Conservation (phyloP, 2,329 filamentous ascomycete species). For the Aspergillus clavatus region DNA sequence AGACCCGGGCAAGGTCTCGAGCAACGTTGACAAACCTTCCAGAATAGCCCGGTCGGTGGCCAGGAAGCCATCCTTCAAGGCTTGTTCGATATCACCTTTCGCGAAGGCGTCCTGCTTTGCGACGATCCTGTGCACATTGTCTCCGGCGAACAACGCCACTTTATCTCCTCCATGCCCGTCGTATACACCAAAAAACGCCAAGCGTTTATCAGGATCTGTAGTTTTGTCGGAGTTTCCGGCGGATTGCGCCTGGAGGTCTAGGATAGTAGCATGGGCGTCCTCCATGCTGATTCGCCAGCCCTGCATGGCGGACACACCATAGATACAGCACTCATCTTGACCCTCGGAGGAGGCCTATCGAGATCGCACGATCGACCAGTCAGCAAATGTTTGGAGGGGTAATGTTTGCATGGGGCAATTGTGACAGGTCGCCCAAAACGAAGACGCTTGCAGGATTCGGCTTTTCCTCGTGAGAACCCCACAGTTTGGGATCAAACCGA, state of each 20-base stretch:
- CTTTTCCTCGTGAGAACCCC: conserved; percentile 14
- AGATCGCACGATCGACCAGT: conserved; percentile 2
- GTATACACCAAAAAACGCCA: conserved; percentile 97
- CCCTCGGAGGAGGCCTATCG: conserved; percentile 77
- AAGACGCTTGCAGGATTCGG: conserved; percentile 10
- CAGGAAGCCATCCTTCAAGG: conserved; percentile 93
- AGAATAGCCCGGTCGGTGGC: conserved; percentile 94
- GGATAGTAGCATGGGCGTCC: conserved; percentile 83
- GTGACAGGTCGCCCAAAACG: conserved; percentile 8
- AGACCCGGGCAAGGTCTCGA: background rate
- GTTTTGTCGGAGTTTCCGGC: conserved; percentile 50
- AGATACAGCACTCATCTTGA: conserved; percentile 88
- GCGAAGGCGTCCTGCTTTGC: conserved; percentile 93
- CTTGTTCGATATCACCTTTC: conserved; percentile 85
- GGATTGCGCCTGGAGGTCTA: conserved; percentile 70
- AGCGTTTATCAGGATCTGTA: conserved; percentile 63
- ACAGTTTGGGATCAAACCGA: conserved; percentile 5
- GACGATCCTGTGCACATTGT: conserved; percentile 90
- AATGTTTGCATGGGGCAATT: background rate
- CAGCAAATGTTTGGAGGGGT: conserved; percentile 7
- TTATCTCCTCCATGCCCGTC: conserved; percentile 97
- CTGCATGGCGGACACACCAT: conserved; percentile 97
- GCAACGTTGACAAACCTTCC: conserved; percentile 68
- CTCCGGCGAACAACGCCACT: conserved; percentile 86
- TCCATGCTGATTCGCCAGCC: conserved; percentile 99